phyloP scores from a whole-genome alignment of 495 filamentous ascomycete species.

The Lasiosphaeriaceae sp. region DNA sequence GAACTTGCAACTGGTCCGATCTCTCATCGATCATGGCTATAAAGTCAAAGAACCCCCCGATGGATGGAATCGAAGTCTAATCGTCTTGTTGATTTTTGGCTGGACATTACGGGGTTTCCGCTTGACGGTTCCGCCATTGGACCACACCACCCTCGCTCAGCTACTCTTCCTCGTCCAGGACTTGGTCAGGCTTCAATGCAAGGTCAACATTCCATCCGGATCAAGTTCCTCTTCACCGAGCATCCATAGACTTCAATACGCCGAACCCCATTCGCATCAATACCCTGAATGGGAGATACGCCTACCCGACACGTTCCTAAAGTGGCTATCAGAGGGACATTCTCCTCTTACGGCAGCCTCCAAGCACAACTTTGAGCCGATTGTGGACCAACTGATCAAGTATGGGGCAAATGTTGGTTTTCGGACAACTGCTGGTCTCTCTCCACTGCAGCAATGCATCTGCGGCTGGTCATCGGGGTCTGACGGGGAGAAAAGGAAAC shows the following conservation, averaged over 20 bases:
- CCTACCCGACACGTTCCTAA: background rate
- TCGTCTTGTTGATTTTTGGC: background rate
- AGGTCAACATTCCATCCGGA: background rate
- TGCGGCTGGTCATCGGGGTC: background rate
- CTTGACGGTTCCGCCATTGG: background rate
- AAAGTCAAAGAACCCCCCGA: background rate
- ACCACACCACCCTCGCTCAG: background rate
- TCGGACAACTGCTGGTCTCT: background rate
- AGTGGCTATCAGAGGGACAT: background rate
- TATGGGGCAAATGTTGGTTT: background rate
- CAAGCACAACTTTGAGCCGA: background rate
- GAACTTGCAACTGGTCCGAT: background rate
- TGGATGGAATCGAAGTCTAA: background rate
- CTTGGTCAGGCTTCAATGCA: background rate
- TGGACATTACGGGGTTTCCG: background rate
- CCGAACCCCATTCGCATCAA: background rate
- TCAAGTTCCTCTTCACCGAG: no score
- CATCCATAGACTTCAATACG: no score
- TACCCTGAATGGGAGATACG: background rate
- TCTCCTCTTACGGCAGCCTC: slow-evolving; percentile 1
- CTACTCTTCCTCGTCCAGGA: background rate
- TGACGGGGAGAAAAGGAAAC: no score
- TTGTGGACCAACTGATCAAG: background rate
- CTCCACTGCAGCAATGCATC: background rate
- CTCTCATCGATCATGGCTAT: background rate